These are phyloP conservation scores for Ilyonectria mors-panacis DNA, from an alignment of 2,329 filamentous ascomycete genomes.

Conservation along the genomic window DNA sequence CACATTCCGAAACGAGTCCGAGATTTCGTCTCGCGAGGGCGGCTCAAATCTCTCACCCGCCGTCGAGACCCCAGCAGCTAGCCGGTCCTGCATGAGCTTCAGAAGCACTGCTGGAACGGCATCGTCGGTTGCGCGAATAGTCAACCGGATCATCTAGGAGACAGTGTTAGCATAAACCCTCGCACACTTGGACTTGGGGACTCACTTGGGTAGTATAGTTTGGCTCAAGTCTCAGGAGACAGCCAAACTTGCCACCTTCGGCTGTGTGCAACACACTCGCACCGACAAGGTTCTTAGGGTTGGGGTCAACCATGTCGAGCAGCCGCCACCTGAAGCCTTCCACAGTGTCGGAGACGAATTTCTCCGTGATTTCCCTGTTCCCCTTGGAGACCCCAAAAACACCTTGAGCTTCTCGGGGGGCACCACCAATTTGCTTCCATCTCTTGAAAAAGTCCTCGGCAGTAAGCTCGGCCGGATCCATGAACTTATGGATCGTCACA, in stretches of 20 bases:
- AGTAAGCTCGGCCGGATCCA: constrained; percentile 89
- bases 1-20: constrained; percentile 69
- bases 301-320: constrained; percentile 89
- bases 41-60: constrained; percentile 56
- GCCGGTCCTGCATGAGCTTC: constrained; percentile 88
- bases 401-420: constrained; percentile 87
- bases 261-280: constrained; percentile 88
- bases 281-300: constrained; percentile 93
- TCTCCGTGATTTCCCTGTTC: constrained; percentile 76
- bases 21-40: constrained; percentile 66
- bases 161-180: constrained; percentile 31
- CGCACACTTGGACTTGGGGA: constrained; percentile 30
- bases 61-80: constrained; percentile 70
- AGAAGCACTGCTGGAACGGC: constrained; percentile 84
- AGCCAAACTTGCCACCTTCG: constrained; percentile 92
- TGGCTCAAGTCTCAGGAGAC: constrained; percentile 92
- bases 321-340: constrained; percentile 93
- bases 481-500: constrained; percentile 92
- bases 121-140: constrained; percentile 94
- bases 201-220: constrained; percentile 93
- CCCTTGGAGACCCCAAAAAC: constrained; percentile 80
- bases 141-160: constrained; percentile 91
- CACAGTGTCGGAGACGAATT: constrained; percentile 80
- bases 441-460: constrained; percentile 98
- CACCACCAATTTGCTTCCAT: constrained; percentile 97